These are phyloP conservation scores for Geotrichum carabidarum DNA, from an alignment of 1,139 yeast species.

Conservation along the genomic window DNA sequence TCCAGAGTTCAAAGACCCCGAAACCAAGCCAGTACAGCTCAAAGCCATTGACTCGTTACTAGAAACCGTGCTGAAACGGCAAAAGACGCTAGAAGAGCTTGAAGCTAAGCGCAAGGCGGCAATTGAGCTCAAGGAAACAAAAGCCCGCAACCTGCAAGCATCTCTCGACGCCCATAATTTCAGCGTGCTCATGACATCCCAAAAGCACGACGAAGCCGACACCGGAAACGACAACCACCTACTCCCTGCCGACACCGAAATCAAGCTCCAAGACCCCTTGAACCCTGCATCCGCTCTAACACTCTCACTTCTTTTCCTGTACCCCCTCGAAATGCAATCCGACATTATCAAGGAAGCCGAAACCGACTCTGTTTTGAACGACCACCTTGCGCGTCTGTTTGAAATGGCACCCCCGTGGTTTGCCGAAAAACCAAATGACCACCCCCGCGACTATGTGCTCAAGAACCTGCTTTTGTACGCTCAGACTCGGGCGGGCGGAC, in stretches of 20 bases:
- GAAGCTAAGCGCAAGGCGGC: constrained; percentile 36
- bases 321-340: constrained; percentile 80
- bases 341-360: constrained; percentile 70
- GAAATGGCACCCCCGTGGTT: constrained; percentile 71
- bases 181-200: constrained; percentile 23
- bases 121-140: constrained; percentile 33
- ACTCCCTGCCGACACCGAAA: constrained; percentile 31
- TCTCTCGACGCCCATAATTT: constrained; percentile 28
- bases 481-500: constrained; percentile 80
- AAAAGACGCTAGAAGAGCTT: constrained; percentile 26
- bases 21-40: constrained; percentile 7
- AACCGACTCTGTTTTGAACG: constrained; percentile 52
- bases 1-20: constrained; percentile 42
- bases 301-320: constrained; percentile 73
- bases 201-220: constrained; percentile 17
- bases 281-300: constrained; percentile 76
- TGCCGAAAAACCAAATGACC: constrained; percentile 37
- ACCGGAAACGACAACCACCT: constrained; percentile 15
- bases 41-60: constrained; percentile 41
- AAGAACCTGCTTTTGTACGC: constrained; percentile 65
- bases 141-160: constrained; percentile 39
- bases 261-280: constrained; percentile 59
- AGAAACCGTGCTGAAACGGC: constrained; percentile 36
- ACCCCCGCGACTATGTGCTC: constrained; percentile 45
- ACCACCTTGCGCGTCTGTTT: constrained; percentile 42